A percentile compares a stretch with the other conserved stretches of the same genome.
Evolutionary conservation across 805 yeast genomes (phyloP).

Genomic region (Barnettozyma californica): DNA sequence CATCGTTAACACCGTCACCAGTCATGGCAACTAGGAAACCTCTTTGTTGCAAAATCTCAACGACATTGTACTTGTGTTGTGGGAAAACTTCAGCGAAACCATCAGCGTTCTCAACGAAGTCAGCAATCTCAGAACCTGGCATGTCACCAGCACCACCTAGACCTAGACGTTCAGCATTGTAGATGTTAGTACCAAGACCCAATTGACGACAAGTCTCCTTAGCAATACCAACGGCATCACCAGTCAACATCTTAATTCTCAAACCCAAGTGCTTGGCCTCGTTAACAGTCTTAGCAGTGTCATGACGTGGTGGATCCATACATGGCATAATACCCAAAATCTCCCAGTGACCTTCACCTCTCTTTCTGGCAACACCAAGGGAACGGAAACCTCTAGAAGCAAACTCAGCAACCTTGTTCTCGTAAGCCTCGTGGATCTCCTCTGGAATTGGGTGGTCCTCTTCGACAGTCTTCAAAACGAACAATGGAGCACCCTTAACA

Average conservation of each 20-base stretch:
- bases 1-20: slow-evolving; percentile 99
- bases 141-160: slow-evolving; percentile 88
- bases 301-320: slow-evolving; percentile 99
- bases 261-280: slow-evolving; percentile 91
- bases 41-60: slow-evolving; percentile 90
- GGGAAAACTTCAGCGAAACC: slow-evolving; percentile 99
- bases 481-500: slow-evolving; percentile 98
- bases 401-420: slow-evolving; percentile 95
- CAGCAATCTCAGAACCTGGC: slow-evolving; percentile 97
- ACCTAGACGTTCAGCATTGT: slow-evolving; percentile 95
- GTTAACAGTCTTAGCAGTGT: slow-evolving; percentile 88
- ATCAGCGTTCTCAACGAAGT: slow-evolving; percentile 95
- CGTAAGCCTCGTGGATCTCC: slow-evolving; percentile 89
- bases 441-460: slow-evolving; percentile 96
- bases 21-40: slow-evolving; percentile 98
- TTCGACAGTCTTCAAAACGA: slow-evolving; percentile 93
- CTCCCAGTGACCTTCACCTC: slow-evolving; percentile 98
- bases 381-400: slow-evolving; percentile 99
- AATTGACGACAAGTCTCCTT: slow-evolving; percentile 97
- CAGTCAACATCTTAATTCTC: slow-evolving; percentile 96
- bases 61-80: slow-evolving; percentile 94
- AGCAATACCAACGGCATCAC: slow-evolving; percentile 99
- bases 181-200: slow-evolving; percentile 94
- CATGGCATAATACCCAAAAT: slow-evolving; percentile 97
- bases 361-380: slow-evolving; percentile 97